Conservation (phyloP, 192 early-diverging fungal species). For the Piromyces sp. region DNA sequence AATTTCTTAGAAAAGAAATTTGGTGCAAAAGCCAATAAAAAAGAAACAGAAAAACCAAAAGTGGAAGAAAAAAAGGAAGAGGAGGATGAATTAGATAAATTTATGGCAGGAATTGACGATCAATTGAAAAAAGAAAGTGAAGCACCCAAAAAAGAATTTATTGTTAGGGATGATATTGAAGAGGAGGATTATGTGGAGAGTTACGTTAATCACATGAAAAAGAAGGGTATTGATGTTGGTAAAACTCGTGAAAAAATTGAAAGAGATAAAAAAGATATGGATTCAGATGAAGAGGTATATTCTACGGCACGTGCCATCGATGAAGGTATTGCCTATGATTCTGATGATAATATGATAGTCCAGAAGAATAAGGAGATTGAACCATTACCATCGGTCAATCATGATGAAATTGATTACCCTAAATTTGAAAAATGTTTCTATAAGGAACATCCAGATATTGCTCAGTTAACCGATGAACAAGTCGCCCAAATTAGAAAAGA, state of each 20-base stretch:
- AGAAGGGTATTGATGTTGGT: conserved; percentile 55
- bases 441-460: conserved; percentile 60
- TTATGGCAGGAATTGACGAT: conserved; percentile 55
- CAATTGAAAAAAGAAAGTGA: conserved; percentile 22
- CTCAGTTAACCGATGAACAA: conserved; percentile 30
- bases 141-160: conserved; percentile 24
- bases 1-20: not conserved
- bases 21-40: not conserved
- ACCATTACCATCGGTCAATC: conserved; percentile 45
- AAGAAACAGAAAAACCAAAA: not conserved
- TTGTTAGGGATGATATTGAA: conserved; percentile 44
- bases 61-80: conserved; percentile 20
- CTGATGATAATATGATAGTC: conserved; percentile 8
- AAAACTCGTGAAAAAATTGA: conserved; percentile 17
- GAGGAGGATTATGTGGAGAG: conserved; percentile 61
- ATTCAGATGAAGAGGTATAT: conserved; percentile 76
- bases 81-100: conserved; percentile 64
- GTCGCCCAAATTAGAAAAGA: conserved; percentile 32
- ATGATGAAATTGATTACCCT: conserved; percentile 40
- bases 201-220: conserved; percentile 58
- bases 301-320: conserved; percentile 55
- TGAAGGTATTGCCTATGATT: conserved; percentile 4
- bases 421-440: conserved; percentile 63
- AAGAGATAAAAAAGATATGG: conserved; percentile 21
- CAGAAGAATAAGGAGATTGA: conserved; percentile 45